Evolutionary conservation across 2,329 filamentous ascomycete species (phyloP).

Genomic region (Botryotinia calthae): DNA sequence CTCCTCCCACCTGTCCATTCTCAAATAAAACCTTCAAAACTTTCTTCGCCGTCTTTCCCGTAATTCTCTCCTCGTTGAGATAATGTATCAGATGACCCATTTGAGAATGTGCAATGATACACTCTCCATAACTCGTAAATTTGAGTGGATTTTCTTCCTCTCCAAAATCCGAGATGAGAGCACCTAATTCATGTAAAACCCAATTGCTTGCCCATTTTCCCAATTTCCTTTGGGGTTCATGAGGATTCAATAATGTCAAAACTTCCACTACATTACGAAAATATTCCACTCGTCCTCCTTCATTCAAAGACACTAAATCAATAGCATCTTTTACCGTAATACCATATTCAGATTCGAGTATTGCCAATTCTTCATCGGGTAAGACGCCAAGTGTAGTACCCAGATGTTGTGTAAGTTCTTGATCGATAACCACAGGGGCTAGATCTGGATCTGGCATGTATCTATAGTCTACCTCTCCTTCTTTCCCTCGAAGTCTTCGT

Average conservation of each 20-base stretch:
- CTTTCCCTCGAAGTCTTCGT: slow-evolving; percentile 79
- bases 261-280: slow-evolving; percentile 65
- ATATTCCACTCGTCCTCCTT: slow-evolving; percentile 77
- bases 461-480: slow-evolving; percentile 94
- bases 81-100: slow-evolving; percentile 47
- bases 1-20: slow-evolving; percentile 41
- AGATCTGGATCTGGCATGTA: slow-evolving; percentile 99
- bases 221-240: slow-evolving; percentile 32
- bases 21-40: slow-evolving; percentile 55
- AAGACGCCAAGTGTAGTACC: slow-evolving; percentile 61
- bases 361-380: slow-evolving; percentile 67
- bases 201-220: slow-evolving; percentile 57
- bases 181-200: slow-evolving; percentile 75
- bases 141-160: slow-evolving; percentile 32
- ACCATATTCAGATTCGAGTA: slow-evolving; percentile 61
- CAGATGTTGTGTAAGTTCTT: slow-evolving; percentile 66
- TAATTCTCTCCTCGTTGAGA: slow-evolving; percentile 46
- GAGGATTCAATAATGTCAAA: slow-evolving; percentile 20
- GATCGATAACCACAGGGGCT: slow-evolving; percentile 70
- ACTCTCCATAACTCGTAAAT: slow-evolving; percentile 31
- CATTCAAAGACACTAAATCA: slow-evolving; percentile 72
- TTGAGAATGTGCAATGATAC: slow-evolving; percentile 29
- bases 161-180: slow-evolving; percentile 53
- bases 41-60: slow-evolving; percentile 57
- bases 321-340: slow-evolving; percentile 80